These are phyloP conservation scores for Amyloporia xantha DNA, from an alignment of 768 basidiomycete genomes.

Conservation along the genomic window DNA sequence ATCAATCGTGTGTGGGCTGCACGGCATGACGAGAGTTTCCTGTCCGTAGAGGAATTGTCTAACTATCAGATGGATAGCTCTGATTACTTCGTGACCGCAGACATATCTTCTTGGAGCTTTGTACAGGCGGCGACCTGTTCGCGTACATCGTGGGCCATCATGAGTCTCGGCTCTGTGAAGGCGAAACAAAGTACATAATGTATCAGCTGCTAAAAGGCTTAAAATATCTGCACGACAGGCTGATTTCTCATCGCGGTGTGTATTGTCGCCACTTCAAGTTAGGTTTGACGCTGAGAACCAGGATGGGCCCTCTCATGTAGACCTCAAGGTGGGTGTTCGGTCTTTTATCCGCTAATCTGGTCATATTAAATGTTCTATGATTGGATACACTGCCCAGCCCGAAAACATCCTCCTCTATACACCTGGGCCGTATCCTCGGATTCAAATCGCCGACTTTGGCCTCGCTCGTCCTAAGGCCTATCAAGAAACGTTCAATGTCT, in stretches of 20 bases:
- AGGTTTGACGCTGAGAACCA: too few relatives aligned
- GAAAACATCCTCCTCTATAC: conserved; percentile 76
- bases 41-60: conserved; percentile 10
- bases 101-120: conserved; percentile 80
- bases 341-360: not conserved
- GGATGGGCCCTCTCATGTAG: conserved; percentile 26
- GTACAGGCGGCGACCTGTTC: conserved; percentile 84
- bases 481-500: conserved; percentile 80
- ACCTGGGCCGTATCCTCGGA: conserved; percentile 81
- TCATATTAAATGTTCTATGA: not conserved
- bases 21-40: conserved; percentile 23
- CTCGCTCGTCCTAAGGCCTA: conserved; percentile 73
- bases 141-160: conserved; percentile 68
- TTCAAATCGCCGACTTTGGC: conserved; percentile 84
- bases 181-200: conserved; percentile 80
- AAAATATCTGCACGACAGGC: conserved; percentile 60
- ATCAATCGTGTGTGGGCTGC: conserved; percentile 75
- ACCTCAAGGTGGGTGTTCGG: conserved; percentile 51
- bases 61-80: too few relatives aligned
- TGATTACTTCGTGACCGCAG: too few relatives aligned
- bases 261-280: too few relatives aligned
- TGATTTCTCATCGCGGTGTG: conserved; percentile 76
- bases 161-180: conserved; percentile 57
- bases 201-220: conserved; percentile 72
- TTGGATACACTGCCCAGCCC: conserved; percentile 40